phyloP scores from a whole-genome alignment of 2,329 filamentous ascomycete species.

The Rhynchosporium graminicola region DNA sequence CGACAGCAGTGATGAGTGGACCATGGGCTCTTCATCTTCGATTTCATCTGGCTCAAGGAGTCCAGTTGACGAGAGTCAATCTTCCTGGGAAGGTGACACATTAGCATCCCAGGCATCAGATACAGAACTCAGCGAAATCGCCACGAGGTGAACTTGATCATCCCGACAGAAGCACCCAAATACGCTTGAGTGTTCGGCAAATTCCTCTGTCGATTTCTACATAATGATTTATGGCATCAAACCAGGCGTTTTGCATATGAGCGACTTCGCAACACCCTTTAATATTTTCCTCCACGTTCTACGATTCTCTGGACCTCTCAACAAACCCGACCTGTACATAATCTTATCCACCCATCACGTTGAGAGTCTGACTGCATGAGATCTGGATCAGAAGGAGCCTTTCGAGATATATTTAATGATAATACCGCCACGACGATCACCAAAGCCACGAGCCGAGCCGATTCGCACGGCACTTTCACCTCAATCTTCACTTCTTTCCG shows the following conservation, averaged over 20 bases:
- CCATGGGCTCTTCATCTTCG: slow-evolving; percentile 75
- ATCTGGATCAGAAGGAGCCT: slow-evolving; percentile 20
- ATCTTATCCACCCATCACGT: slow-evolving; percentile 21
- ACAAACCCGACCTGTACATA: slow-evolving; percentile 36
- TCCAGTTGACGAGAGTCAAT: slow-evolving; percentile 56
- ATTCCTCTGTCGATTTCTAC: slow-evolving; percentile 29
- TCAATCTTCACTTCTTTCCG: slow-evolving; percentile 22
- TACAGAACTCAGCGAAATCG: slow-evolving; percentile 38
- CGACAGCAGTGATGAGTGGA: slow-evolving; percentile 82
- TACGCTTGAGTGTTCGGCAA: slow-evolving; percentile 23
- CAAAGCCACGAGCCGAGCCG: slow-evolving; percentile 13
- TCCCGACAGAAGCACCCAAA: slow-evolving; percentile 15
- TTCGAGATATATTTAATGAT: slow-evolving; percentile 36
- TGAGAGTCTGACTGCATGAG: slow-evolving; percentile 23
- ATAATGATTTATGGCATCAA: slow-evolving; percentile 40
- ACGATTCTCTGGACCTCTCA: slow-evolving; percentile 25
- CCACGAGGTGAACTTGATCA: slow-evolving; percentile 31
- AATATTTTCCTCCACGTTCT: slow-evolving; percentile 23
- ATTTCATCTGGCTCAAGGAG: slow-evolving; percentile 41
- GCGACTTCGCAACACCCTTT: slow-evolving; percentile 32
- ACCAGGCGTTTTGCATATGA: slow-evolving; percentile 40
- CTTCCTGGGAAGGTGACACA: slow-evolving; percentile 58
- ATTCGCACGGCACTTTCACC: slow-evolving; percentile 22
- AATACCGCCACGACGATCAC: slow-evolving; percentile 26
- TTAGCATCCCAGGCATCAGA: slow-evolving; percentile 43